Evolutionary conservation across 345 rosid genomes (phyloP).

Genomic region (Salix koriyanagi): DNA sequence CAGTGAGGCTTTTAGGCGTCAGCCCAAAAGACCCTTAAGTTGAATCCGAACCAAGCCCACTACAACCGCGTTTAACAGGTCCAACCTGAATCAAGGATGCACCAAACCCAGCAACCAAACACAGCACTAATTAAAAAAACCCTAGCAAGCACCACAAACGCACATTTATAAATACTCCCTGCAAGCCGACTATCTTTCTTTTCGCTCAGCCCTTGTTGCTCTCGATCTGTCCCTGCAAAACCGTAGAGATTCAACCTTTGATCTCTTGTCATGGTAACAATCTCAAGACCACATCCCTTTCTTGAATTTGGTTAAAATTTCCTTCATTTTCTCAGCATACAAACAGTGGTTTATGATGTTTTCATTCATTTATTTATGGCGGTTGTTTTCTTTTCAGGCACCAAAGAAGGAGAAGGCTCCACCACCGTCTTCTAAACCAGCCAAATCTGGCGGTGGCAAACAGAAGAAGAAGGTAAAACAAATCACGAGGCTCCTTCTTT

Average conservation of each 20-base stretch:
- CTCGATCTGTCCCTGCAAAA: background rate
- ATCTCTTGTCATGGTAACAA: background rate
- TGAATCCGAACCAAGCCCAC: background rate
- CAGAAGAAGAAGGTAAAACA: conserved; percentile 67
- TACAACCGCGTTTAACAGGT: background rate
- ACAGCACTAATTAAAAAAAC: background rate
- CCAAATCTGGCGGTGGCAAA: conserved; percentile 71
- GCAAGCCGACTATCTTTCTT: background rate
- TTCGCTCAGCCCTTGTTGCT: background rate
- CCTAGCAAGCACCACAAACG: background rate
- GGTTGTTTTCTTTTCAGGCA: conserved; percentile 29
- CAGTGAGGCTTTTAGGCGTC: background rate
- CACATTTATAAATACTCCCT: background rate
- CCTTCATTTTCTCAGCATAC: background rate
- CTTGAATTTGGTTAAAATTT: background rate
- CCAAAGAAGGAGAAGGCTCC: conserved; percentile 77
- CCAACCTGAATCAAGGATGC: background rate
- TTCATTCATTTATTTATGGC: background rate
- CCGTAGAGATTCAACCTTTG: background rate
- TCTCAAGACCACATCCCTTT: background rate
- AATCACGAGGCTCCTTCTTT: background rate
- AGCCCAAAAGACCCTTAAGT: background rate
- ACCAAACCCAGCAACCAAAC: background rate
- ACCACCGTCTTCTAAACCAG: conserved; percentile 70
- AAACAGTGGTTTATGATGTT: background rate